A percentile compares a stretch with the other conserved stretches of the same genome.
These are phyloP conservation scores for Hypomyces rosellus DNA, from an alignment of 2,329 filamentous ascomycete species.

Conservation along the genomic window DNA sequence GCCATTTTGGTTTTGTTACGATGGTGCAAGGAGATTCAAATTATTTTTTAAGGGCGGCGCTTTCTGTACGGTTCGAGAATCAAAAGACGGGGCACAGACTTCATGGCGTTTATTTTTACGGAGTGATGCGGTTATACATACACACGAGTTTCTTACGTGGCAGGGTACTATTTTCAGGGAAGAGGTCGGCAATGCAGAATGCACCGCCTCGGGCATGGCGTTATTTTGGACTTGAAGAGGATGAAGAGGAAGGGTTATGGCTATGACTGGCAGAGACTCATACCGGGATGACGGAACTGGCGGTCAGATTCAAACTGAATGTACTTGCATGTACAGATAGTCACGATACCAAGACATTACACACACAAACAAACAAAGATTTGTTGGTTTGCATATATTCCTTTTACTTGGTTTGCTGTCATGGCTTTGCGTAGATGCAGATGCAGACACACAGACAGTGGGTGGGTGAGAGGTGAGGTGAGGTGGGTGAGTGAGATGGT, in stretches of 20 bases:
- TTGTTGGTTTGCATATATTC: not conserved
- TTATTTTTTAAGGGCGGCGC: not conserved
- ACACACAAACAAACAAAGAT: not conserved
- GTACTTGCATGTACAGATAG: not conserved
- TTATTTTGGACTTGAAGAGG: not conserved
- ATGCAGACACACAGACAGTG: too few species aligned
- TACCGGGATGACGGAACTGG: not conserved
- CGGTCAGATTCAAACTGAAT: not conserved
- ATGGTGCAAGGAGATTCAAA: slow-evolving; percentile 2
- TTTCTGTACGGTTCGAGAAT: not conserved
- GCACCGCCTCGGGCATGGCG: not conserved
- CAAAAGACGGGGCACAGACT: not conserved
- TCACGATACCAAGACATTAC: not conserved
- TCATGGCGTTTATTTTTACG: not conserved
- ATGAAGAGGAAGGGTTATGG: too few species aligned
- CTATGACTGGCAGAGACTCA: too few species aligned
- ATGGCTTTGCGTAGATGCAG: not conserved
- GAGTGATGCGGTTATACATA: not conserved
- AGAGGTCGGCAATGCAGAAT: not conserved
- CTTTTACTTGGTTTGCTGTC: not conserved
- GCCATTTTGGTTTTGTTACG: slow-evolving; percentile 4
- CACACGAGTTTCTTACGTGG: not conserved
- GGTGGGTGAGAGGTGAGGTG: too few species aligned
- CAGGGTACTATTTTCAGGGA: not conserved
- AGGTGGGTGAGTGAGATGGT: too few species aligned